phyloP scores from a whole-genome alignment of 2,329 filamentous ascomycete species.

The Mycosphaerella arachidis region DNA sequence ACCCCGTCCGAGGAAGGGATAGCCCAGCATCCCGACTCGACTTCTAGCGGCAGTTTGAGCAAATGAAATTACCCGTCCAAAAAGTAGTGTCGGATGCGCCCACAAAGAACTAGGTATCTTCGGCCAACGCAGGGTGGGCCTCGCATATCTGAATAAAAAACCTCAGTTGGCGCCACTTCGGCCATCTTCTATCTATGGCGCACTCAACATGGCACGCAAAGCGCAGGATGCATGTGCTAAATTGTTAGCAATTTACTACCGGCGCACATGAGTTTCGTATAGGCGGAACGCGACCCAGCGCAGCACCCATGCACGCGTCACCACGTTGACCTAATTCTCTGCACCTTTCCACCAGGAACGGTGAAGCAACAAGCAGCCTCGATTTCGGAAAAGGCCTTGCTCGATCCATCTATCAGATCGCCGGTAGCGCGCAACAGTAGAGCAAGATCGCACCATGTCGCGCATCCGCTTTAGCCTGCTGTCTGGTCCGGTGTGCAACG shows the following conservation, averaged over 20 bases:
- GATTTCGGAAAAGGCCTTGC: neutral
- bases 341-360: neutral
- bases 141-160: neutral
- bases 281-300: slow-evolving; percentile 6
- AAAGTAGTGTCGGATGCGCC: too few species aligned
- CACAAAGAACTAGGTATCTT: too few species aligned
- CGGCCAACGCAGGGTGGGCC: neutral
- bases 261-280: slow-evolving; percentile 2
- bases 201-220: neutral
- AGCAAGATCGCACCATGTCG: slow-evolving; percentile 7
- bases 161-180: neutral
- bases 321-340: neutral
- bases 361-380: neutral
- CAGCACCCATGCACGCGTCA: neutral
- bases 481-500: neutral
- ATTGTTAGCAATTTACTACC: slow-evolving; percentile 6
- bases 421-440: slow-evolving; percentile 1
- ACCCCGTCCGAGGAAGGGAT: too few species aligned
- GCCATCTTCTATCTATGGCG: neutral
- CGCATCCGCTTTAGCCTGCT: neutral
- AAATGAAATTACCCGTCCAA: neutral
- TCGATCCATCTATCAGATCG: neutral
- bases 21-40: neutral
- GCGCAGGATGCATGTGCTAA: slow-evolving; percentile 2
- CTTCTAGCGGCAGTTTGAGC: neutral